Evolutionary conservation across 257 asterid species (phyloP).

Genomic region (Solanum corneliomulleri): DNA sequence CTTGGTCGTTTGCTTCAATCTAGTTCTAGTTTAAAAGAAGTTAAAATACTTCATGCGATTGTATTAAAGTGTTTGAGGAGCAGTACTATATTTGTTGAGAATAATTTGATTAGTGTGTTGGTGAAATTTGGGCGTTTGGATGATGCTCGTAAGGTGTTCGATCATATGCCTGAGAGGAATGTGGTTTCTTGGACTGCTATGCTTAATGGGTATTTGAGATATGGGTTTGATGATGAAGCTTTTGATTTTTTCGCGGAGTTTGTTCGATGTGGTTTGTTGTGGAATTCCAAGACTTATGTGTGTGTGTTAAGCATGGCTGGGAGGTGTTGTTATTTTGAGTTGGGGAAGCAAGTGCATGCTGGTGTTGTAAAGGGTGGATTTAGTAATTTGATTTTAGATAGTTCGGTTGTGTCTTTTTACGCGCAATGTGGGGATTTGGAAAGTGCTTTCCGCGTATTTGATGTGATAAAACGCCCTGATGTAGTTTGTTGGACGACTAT

Average conservation of each 20-base stretch:
- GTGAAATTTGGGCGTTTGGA: conserved; percentile 37
- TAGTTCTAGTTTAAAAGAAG: conserved; percentile 26
- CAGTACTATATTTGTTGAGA: conserved; percentile 26
- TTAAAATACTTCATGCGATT: conserved; percentile 36
- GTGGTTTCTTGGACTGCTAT: conserved; percentile 94
- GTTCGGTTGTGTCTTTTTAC: conserved; percentile 54
- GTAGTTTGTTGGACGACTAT: conserved; percentile 81
- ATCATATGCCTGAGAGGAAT: conserved; percentile 52
- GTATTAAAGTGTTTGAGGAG: conserved; percentile 23
- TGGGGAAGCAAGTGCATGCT: conserved; percentile 76
- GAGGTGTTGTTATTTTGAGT: conserved; percentile 32
- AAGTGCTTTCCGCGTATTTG: conserved; percentile 45
- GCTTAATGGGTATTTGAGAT: conserved; percentile 71
- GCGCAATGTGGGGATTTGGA: conserved; percentile 56
- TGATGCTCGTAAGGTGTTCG: conserved; percentile 65
- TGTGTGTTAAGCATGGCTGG: conserved; percentile 56
- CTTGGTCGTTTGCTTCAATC: conserved; percentile 49
- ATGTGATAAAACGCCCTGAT: conserved; percentile 42
- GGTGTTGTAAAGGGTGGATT: conserved; percentile 38
- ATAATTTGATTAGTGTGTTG: conserved; percentile 53
- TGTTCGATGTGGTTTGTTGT: conserved; percentile 27
- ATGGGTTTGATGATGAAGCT: conserved; percentile 42
- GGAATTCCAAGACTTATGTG: conserved; percentile 67
- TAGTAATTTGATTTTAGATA: conserved; percentile 49
- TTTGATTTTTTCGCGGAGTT: conserved; percentile 38